These are phyloP conservation scores for Jamesozyma jinghongensis DNA, from an alignment of 805 yeast species.

Conservation along the genomic window DNA sequence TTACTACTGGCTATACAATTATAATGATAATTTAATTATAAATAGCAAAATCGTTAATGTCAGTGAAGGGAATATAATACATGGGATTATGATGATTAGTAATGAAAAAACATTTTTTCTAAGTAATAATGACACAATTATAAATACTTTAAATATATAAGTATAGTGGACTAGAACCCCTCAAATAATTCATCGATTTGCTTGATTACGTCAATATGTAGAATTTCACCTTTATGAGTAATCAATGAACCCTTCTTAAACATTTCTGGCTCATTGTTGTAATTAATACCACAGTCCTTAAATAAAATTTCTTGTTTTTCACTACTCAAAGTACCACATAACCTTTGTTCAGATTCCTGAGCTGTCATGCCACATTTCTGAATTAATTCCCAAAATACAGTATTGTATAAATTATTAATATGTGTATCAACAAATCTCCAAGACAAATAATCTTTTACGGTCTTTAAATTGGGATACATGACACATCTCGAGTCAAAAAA, in stretches of 20 bases:
- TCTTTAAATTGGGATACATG: constrained; percentile 55
- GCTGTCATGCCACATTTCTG: constrained; percentile 58
- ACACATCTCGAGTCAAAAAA: constrained; percentile 90
- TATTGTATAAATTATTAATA: constrained; percentile 88
- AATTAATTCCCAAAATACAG: constrained; percentile 85
- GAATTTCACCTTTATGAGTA: constrained; percentile 45
- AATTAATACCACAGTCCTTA: constrained; percentile 69
- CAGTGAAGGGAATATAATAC: not conserved
- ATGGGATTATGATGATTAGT: constrained; percentile 5
- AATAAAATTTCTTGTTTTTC: constrained; percentile 89
- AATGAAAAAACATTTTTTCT: constrained; percentile 8
- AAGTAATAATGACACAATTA: constrained; percentile 5
- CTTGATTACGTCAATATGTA: constrained; percentile 35
- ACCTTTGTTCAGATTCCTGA: constrained; percentile 67
- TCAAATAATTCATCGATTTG: constrained; percentile 31
- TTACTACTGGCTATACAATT: constrained; percentile 14
- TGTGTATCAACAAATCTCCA: constrained; percentile 98
- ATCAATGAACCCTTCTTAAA: constrained; percentile 65
- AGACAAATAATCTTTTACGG: constrained; percentile 69
- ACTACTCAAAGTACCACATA: constrained; percentile 68
- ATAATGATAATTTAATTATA: constrained; percentile 5
- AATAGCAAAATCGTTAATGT: constrained; percentile 3
- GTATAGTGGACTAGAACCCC: constrained; percentile 14
- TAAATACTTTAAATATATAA: constrained; percentile 6
- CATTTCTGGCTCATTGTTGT: constrained; percentile 83